Conservation (phyloP, 164 flowering plant species). For the Pachysandra terminalis region DNA sequence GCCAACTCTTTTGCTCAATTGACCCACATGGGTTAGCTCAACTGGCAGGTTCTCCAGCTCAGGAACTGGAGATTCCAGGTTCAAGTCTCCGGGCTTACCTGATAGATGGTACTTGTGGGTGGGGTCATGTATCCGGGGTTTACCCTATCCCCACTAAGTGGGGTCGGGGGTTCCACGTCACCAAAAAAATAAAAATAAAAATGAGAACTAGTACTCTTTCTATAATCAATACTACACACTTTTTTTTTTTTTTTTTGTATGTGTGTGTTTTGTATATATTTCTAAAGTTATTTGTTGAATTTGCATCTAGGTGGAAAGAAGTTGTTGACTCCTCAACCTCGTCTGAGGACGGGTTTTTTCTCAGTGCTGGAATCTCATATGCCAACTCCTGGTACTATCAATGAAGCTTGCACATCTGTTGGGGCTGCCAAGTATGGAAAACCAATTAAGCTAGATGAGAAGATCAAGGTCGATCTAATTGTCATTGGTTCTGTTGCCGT, state of each 20-base stretch:
- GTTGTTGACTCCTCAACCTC: conserved; percentile 90
- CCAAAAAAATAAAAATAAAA: too few species aligned
- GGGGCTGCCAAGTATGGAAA: conserved; percentile 87
- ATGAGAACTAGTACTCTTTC: background rate
- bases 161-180: too few species aligned
- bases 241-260: background rate
- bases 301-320: conserved; percentile 60
- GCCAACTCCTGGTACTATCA: conserved; percentile 45
- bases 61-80: too few species aligned
- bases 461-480: conserved; percentile 74
- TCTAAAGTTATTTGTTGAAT: too few species aligned
- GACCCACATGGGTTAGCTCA: too few species aligned
- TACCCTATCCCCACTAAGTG: too few species aligned
- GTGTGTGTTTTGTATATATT: too few species aligned
- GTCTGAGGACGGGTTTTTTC: conserved; percentile 85
- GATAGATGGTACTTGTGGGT: too few species aligned
- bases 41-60: too few species aligned
- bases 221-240: background rate
- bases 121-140: too few species aligned
- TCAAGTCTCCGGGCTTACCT: too few species aligned
- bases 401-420: conserved; percentile 83
- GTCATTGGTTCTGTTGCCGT: conserved; percentile 91
- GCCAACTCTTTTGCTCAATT: background rate
- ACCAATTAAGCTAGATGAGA: conserved; percentile 75
- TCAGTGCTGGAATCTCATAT: conserved; percentile 55